Conservation (phyloP, 2,329 filamentous ascomycete species). For the Sporothrix brunneoviolacea region DNA sequence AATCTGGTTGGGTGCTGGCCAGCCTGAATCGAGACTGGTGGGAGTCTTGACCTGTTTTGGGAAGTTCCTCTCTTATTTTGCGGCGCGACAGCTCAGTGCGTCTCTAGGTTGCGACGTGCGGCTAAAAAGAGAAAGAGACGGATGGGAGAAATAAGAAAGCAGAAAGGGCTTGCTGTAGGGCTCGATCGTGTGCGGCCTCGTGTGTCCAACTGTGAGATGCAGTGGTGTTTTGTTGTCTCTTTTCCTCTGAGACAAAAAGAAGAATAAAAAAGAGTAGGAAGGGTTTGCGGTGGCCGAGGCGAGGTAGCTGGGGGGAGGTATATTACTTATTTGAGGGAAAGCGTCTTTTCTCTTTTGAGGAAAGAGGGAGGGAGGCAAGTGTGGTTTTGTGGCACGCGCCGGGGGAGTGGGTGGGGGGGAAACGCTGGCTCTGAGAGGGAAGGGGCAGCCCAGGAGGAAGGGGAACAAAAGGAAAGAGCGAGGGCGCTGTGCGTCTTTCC, state of each 20-base stretch:
- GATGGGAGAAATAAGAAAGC: not conserved
- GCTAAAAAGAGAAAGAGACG: not conserved
- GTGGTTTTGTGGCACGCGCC: constrained; percentile 18
- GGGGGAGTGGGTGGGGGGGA: constrained; percentile 12
- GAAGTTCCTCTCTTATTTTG: constrained; percentile 11
- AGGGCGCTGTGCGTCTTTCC: constrained; percentile 7
- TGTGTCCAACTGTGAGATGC: not conserved
- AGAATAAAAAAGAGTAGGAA: constrained; percentile 11
- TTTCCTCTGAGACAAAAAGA: constrained; percentile 6
- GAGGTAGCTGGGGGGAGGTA: constrained; percentile 15
- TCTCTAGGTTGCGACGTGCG: not conserved
- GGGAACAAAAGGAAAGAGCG: constrained; percentile 13
- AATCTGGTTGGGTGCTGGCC: constrained; percentile 43
- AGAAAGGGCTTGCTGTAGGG: not conserved
- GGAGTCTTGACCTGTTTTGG: constrained; percentile 23
- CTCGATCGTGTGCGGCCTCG: not conserved
- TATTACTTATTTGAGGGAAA: constrained; percentile 21
- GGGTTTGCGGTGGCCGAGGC: not conserved
- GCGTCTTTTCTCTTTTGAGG: constrained; percentile 18
- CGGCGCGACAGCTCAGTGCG: constrained; percentile 11
- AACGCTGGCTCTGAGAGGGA: constrained; percentile 5
- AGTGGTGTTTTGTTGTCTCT: not conserved
- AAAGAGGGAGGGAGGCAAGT: constrained; percentile 15
- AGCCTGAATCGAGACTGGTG: constrained; percentile 43
- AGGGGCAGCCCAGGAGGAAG: constrained; percentile 10